Conservation (phyloP, 2,329 filamentous ascomycete species). For the Aspergillus sp. region DNA sequence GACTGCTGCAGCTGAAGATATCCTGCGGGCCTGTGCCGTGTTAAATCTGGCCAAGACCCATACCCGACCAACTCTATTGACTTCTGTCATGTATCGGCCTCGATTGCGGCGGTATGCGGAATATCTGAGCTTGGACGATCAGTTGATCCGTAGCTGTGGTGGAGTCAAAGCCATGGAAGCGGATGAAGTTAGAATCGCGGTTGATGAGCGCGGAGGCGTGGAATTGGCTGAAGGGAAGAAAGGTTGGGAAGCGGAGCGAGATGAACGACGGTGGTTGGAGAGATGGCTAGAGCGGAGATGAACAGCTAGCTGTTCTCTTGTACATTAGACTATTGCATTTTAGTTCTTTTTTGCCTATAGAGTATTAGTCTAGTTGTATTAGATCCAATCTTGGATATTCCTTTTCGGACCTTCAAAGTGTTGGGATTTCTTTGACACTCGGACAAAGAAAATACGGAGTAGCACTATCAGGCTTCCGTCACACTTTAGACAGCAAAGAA, state of each 20-base stretch:
- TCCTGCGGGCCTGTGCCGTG: slow-evolving; percentile 30
- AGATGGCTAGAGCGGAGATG: slow-evolving; percentile 26
- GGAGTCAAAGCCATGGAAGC: slow-evolving; percentile 55
- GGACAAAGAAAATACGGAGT: too few relatives aligned
- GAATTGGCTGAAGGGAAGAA: slow-evolving; percentile 20
- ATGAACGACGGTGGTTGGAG: slow-evolving; percentile 32
- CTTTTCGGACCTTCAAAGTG: too few relatives aligned
- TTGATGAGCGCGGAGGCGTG: slow-evolving; percentile 60
- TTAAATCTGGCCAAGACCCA: slow-evolving; percentile 27
- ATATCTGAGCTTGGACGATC: slow-evolving; percentile 68
- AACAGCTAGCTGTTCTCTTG: neutral
- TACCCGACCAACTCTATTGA: slow-evolving; percentile 40
- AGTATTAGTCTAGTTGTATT: too few relatives aligned
- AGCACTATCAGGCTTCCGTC: too few relatives aligned
- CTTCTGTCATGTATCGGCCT: slow-evolving; percentile 45
- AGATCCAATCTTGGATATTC: too few relatives aligned
- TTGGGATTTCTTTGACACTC: too few relatives aligned
- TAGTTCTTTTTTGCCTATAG: too few relatives aligned
- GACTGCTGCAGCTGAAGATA: slow-evolving; percentile 15
- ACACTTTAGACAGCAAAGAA: too few relatives aligned
- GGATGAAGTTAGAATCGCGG: slow-evolving; percentile 66
- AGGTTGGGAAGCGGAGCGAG: slow-evolving; percentile 20
- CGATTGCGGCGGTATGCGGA: slow-evolving; percentile 52
- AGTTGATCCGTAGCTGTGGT: slow-evolving; percentile 59
- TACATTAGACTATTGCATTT: neutral